These are phyloP conservation scores for Rhodotorula glutinis DNA, from an alignment of 1,284 basidiomycete genomes.

Conservation along the genomic window DNA sequence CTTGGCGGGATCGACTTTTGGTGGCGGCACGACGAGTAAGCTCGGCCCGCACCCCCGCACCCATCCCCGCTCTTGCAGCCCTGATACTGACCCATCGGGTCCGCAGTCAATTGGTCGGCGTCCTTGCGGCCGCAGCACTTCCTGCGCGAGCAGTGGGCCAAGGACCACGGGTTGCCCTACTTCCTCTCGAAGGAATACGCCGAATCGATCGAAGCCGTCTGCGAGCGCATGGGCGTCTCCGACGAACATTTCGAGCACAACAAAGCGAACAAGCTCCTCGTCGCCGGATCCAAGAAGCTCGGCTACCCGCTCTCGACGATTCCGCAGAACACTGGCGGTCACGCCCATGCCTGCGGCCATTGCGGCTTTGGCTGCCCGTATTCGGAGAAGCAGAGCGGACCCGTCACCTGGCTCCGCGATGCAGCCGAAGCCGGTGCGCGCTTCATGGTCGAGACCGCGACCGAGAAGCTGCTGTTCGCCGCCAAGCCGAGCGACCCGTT, in stretches of 20 bases:
- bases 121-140: constrained; percentile 50
- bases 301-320: constrained; percentile 30
- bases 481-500: constrained; percentile 3
- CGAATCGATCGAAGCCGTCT: constrained; percentile 48
- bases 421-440: constrained; percentile 48
- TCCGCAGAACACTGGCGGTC: constrained; percentile 50
- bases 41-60: background rate
- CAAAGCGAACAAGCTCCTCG: constrained; percentile 47
- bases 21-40: constrained; percentile 51
- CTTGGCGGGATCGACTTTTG: constrained; percentile 51
- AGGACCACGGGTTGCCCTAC: constrained; percentile 47
- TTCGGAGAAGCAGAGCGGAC: constrained; percentile 49
- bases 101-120: constrained; percentile 53
- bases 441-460: constrained; percentile 47
- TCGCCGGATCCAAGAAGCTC: constrained; percentile 42
- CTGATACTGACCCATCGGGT: background rate
- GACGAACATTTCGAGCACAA: constrained; percentile 49
- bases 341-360: constrained; percentile 50
- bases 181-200: constrained; percentile 48
- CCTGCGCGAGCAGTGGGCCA: constrained; percentile 50
- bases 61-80: background rate
- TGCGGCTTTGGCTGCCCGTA: constrained; percentile 49
- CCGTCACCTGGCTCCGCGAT: constrained; percentile 48
- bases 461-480: constrained; percentile 50
- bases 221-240: constrained; percentile 50